Evolutionary conservation across 73 alveolate genomes (phyloP).

Genomic region (Paramecium sonneborni): DNA sequence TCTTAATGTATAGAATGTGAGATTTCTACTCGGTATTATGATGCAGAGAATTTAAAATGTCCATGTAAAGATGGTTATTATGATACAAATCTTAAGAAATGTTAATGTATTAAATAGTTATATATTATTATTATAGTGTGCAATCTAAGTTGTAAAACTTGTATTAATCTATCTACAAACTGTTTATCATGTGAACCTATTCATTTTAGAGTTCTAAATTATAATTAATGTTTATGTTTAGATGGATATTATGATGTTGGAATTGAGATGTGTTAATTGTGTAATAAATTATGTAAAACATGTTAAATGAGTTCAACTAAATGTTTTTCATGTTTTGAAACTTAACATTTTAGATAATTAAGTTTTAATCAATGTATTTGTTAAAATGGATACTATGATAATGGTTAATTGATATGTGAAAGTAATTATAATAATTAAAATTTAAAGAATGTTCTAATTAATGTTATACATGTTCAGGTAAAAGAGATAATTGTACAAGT

Average conservation of each 20-base stretch:
- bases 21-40: neutral
- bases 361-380: neutral
- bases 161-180: neutral
- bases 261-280: neutral
- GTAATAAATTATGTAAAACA: neutral
- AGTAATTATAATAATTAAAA: neutral
- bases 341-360: neutral
- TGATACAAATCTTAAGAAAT: neutral
- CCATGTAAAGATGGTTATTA: neutral
- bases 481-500: neutral
- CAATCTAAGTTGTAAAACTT: neutral
- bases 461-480: neutral
- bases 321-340: neutral
- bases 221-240: neutral
- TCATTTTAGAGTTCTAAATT: neutral
- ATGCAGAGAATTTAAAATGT: neutral
- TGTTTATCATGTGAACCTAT: neutral
- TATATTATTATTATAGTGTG: neutral
- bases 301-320: neutral
- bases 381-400: neutral
- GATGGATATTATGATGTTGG: neutral
- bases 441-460: neutral
- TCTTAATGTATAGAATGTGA: neutral
- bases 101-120: neutral
- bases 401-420: neutral